Evolutionary conservation across 2,329 filamentous ascomycete genomes (phyloP).

Genomic region (Tolypocladium cylindrosporum): DNA sequence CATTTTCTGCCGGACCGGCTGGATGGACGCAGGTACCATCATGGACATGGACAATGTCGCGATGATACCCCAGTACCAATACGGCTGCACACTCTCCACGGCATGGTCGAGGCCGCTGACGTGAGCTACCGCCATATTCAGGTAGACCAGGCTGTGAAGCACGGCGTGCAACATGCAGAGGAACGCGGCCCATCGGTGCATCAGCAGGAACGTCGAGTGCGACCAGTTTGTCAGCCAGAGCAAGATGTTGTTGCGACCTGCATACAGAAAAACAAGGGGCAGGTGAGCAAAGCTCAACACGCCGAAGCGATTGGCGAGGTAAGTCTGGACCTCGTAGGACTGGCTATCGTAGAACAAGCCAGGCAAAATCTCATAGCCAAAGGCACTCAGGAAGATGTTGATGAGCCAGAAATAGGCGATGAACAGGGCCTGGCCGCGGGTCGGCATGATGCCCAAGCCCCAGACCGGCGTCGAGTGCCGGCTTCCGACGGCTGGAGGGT

Average conservation of each 20-base stretch:
- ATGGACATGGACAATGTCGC: constrained; percentile 20
- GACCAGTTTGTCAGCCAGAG: constrained; percentile 35
- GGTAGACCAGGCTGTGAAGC: constrained; percentile 28
- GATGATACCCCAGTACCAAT: constrained; percentile 24
- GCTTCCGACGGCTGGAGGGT: constrained; percentile 15
- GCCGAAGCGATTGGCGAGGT: constrained; percentile 27
- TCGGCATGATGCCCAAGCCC: constrained; percentile 22
- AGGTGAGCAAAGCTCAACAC: constrained; percentile 25
- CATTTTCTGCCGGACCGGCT: constrained; percentile 22
- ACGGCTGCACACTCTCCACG: constrained; percentile 18
- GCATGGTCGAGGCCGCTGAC: no score
- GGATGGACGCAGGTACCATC: constrained; percentile 19
- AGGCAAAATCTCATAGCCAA: constrained; percentile 14
- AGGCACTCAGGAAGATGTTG: constrained; percentile 21
- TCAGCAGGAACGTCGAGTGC: constrained; percentile 32
- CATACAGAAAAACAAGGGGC: constrained; percentile 28
- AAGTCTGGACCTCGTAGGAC: constrained; percentile 16
- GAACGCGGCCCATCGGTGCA: constrained; percentile 36
- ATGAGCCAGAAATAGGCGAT: constrained; percentile 26
- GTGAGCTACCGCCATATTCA: constrained; percentile 11
- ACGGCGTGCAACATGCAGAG: constrained; percentile 30
- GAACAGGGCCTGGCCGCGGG: constrained; percentile 32
- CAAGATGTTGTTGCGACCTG: constrained; percentile 32
- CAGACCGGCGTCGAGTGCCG: constrained; percentile 11
- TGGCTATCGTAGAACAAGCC: constrained; percentile 16